A percentile compares a stretch with the other conserved stretches of the same genome.
These are phyloP conservation scores for Westerdykella sp. DNA, from an alignment of 2,329 filamentous ascomycete species.

Conservation along the genomic window DNA sequence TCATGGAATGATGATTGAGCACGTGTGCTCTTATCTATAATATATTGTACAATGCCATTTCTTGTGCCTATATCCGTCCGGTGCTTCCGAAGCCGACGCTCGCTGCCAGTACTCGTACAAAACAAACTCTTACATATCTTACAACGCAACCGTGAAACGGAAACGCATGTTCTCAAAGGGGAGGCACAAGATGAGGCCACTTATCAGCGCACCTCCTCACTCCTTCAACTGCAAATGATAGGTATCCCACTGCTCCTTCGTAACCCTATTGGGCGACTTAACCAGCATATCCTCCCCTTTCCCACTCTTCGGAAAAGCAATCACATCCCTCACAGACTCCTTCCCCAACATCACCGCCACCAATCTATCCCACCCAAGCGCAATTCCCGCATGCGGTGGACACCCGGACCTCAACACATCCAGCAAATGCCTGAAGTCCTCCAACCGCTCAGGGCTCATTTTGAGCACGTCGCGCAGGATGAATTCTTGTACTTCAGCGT, in stretches of 20 bases:
- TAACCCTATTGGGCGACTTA: conserved; percentile 65
- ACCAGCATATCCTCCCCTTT: conserved; percentile 83
- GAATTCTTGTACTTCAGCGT: conserved; percentile 73
- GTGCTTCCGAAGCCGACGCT: no score
- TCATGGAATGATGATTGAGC: no score
- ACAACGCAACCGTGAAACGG: background rate
- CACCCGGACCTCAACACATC: conserved; percentile 78
- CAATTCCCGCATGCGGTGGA: conserved; percentile 90
- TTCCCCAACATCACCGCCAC: conserved; percentile 72
- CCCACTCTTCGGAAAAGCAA: conserved; percentile 92
- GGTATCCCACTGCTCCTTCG: conserved; percentile 51
- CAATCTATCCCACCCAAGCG: conserved; percentile 84
- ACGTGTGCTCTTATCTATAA: no score
- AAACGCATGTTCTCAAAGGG: no score
- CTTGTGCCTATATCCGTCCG: no score
- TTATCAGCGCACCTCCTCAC: background rate
- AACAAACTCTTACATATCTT: background rate
- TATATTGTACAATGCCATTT: no score
- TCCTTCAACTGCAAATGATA: conserved; percentile 48
- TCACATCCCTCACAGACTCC: conserved; percentile 80
- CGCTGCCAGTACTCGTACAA: background rate
- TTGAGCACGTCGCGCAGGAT: conserved; percentile 77
- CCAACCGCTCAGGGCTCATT: conserved; percentile 65
- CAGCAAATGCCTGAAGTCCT: conserved; percentile 78
- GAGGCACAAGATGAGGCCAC: no score